A percentile compares a stretch with the other conserved stretches of the same genome.
Evolutionary conservation across 306 rosid genomes (phyloP).

Genomic region (Astragalus membranaceus): DNA sequence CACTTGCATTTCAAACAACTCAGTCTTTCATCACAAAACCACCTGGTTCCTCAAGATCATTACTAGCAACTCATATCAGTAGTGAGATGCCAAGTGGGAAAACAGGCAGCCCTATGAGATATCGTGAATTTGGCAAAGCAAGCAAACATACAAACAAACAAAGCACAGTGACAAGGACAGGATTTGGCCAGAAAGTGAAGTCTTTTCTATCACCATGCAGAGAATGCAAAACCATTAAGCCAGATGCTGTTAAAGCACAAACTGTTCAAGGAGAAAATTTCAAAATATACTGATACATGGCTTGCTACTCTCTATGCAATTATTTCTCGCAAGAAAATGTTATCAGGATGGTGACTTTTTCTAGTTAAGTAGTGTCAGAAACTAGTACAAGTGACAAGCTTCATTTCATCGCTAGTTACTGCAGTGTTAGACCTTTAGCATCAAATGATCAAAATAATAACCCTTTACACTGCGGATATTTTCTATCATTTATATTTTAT

Average conservation of each 20-base stretch:
- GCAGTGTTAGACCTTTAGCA: constrained; percentile 15
- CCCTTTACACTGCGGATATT: background rate
- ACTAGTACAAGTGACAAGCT: background rate
- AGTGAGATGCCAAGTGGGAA: constrained; percentile 27
- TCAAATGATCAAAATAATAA: constrained; percentile 9
- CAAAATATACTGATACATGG: constrained; percentile 25
- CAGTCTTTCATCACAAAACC: constrained; percentile 9
- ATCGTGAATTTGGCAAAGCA: constrained; percentile 17
- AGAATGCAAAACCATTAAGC: constrained; percentile 35
- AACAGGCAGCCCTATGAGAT: constrained; percentile 15
- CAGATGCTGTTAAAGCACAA: constrained; percentile 23
- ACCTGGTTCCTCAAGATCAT: constrained; percentile 16
- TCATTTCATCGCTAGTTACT: constrained; percentile 16
- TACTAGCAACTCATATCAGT: constrained; percentile 19
- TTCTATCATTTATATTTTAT: constrained; percentile 5
- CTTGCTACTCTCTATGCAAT: constrained; percentile 16
- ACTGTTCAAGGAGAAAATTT: constrained; percentile 22
- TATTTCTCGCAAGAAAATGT: constrained; percentile 20
- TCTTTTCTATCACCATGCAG: constrained; percentile 47
- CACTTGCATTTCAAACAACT: constrained; percentile 28
- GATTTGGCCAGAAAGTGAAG: constrained; percentile 37
- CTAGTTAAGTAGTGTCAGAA: background rate
- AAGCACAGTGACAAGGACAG: constrained; percentile 6
- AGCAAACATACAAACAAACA: constrained; percentile 23
- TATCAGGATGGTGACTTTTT: constrained; percentile 14